Conservation (phyloP, 208 protist genomes). For the Porcisia deanei region DNA sequence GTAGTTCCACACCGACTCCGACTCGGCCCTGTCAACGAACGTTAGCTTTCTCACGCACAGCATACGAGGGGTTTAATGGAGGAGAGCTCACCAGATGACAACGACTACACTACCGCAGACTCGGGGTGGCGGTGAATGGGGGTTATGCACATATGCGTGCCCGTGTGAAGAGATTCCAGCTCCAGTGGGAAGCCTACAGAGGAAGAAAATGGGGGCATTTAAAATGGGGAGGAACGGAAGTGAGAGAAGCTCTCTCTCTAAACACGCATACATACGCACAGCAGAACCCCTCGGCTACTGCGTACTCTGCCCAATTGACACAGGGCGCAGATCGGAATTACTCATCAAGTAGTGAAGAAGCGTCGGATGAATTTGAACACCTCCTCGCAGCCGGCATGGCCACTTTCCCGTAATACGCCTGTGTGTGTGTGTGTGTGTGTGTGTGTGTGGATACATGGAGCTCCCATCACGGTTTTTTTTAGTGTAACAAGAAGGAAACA, state of each 20-base stretch:
- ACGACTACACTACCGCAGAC: not conserved
- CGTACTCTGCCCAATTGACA: not conserved
- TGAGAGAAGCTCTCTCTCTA: not conserved
- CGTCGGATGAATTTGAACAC: not conserved
- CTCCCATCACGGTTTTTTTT: not conserved
- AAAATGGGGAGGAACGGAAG: not conserved
- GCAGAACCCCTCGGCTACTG: not conserved
- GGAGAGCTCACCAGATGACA: not conserved
- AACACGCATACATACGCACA: not conserved
- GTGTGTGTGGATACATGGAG: not conserved
- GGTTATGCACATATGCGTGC: not conserved
- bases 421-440: not conserved
- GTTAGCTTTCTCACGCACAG: constrained; percentile 44
- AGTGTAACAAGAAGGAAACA: not conserved
- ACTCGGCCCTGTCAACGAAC: constrained; percentile 53
- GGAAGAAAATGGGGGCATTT: not conserved
- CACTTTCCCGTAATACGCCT: not conserved
- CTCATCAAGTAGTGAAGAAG: not conserved
- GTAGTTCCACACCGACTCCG: constrained; percentile 33
- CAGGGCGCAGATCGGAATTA: not conserved
- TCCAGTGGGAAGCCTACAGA: not conserved
- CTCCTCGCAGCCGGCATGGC: not conserved
- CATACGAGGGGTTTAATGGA: constrained; percentile 15
- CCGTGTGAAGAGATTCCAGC: not conserved
- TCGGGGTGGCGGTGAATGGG: not conserved